phyloP scores from a whole-genome alignment of 768 basidiomycete genomes.

The Cystofilobasidium macerans region DNA sequence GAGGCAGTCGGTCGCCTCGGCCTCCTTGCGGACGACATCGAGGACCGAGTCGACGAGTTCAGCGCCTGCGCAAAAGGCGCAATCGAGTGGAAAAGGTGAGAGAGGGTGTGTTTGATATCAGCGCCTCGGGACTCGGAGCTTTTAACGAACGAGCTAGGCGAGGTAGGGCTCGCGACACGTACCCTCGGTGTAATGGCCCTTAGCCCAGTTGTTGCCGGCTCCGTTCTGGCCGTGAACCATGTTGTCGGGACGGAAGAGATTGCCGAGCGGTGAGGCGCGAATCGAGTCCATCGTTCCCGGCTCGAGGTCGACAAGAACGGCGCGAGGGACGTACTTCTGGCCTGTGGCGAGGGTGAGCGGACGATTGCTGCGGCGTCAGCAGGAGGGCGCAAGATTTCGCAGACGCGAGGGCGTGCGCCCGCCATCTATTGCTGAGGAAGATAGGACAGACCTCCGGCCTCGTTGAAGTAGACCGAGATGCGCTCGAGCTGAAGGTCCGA shows the following conservation, averaged over 20 bases:
- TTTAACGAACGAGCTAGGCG: constrained; percentile 1
- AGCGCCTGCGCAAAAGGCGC: constrained; percentile 43
- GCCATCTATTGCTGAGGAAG: neutral
- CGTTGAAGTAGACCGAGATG: constrained; percentile 97
- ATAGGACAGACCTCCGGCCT: constrained; percentile 51
- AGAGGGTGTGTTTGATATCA: neutral
- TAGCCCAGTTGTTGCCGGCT: constrained; percentile 36
- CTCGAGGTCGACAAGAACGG: constrained; percentile 93
- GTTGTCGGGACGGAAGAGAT: constrained; percentile 77
- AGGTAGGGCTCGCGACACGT: neutral
- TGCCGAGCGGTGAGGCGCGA: constrained; percentile 55
- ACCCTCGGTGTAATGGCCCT: constrained; percentile 54
- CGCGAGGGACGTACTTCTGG: constrained; percentile 97
- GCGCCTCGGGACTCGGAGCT: too few relatives aligned
- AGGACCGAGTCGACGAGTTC: constrained; percentile 55
- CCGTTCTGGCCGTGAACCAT: constrained; percentile 49
- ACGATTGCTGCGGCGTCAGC: too few relatives aligned
- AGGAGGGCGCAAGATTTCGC: neutral
- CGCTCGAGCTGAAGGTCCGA: constrained; percentile 87
- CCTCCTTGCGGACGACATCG: constrained; percentile 61
- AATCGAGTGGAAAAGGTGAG: neutral
- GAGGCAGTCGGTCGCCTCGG: constrained; percentile 69
- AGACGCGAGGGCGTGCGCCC: neutral
- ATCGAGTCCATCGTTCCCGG: constrained; percentile 57
- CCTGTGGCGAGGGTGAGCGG: constrained; percentile 33